Evolutionary conservation across 371 early-diverging fungal species (phyloP).

Genomic region (Paraphysoderma sedebokerense): DNA sequence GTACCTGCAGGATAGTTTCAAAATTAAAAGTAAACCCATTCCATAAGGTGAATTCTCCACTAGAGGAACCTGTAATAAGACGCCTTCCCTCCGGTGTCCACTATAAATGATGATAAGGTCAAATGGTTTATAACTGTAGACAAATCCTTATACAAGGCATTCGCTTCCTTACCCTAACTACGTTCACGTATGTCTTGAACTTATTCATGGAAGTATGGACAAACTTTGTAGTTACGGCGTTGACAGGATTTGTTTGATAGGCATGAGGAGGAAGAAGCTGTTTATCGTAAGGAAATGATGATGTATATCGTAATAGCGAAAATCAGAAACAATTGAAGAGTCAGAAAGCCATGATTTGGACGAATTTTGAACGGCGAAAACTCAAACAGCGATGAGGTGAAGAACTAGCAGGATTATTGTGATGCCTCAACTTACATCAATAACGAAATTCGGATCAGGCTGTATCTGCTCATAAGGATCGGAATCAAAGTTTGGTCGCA

Average conservation of each 20-base stretch:
- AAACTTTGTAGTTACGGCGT: constrained; percentile 78
- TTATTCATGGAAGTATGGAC: constrained; percentile 97
- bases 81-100: constrained; percentile 99
- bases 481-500: constrained; percentile 40
- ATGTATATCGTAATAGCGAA: neutral
- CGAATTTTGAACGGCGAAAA: neutral
- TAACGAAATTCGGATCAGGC: constrained; percentile 73
- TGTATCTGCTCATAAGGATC: no score
- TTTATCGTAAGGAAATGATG: neutral
- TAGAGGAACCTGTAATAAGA: constrained; percentile 89
- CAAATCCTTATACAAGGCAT: neutral
- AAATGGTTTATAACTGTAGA: neutral
- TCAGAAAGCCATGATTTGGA: constrained; percentile 2
- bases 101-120: constrained; percentile 12
- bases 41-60: constrained; percentile 99
- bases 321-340: constrained; percentile 1
- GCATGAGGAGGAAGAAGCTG: constrained; percentile 61
- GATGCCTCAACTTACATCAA: constrained; percentile 40
- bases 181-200: constrained; percentile 88
- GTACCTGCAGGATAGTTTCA: constrained; percentile 95
- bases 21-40: constrained; percentile 98
- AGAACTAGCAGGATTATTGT: neutral
- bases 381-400: neutral
- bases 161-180: constrained; percentile 49
- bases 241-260: constrained; percentile 56